These are phyloP conservation scores for Stagonosporopsis rhizophila DNA, from an alignment of 2,329 filamentous ascomycete genomes.

Conservation along the genomic window DNA sequence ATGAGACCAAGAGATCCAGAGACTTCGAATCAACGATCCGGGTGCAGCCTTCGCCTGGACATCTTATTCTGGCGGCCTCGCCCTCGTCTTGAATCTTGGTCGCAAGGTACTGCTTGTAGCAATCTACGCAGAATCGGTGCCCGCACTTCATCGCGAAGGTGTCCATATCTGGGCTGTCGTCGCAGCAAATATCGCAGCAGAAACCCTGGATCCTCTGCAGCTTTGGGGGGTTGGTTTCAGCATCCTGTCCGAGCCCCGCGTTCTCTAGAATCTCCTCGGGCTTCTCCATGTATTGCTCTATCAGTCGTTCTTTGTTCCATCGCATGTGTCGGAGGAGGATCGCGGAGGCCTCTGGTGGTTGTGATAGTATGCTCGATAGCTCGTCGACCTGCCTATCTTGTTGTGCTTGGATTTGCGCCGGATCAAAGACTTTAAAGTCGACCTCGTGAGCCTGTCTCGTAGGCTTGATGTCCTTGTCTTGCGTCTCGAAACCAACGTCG, in stretches of 20 bases:
- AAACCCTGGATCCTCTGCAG: conserved; percentile 78
- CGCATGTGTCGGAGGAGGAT: conserved; percentile 88
- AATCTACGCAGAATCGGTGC: conserved; percentile 91
- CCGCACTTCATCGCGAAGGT: conserved; percentile 95
- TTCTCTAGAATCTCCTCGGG: conserved; percentile 80
- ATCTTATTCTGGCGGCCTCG: conserved; percentile 93
- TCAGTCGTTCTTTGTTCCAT: conserved; percentile 96
- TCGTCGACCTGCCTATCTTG: conserved; percentile 88
- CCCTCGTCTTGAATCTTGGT: conserved; percentile 97
- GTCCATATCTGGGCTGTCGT: conserved; percentile 77
- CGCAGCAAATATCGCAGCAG: conserved; percentile 93
- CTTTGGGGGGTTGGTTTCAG: conserved; percentile 61
- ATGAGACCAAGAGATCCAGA: conserved; percentile 74
- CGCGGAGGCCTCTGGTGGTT: conserved; percentile 86
- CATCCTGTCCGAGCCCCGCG: conserved; percentile 74
- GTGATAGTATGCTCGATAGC: conserved; percentile 88
- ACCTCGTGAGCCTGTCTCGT: conserved; percentile 81
- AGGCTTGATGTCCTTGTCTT: conserved; percentile 76
- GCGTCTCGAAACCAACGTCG: conserved; percentile 66
- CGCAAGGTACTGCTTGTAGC: conserved; percentile 87
- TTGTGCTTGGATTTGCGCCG: conserved; percentile 80
- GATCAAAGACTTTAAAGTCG: conserved; percentile 81
- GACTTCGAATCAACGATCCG: conserved; percentile 91
- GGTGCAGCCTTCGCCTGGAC: conserved; percentile 85
- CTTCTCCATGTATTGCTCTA: conserved; percentile 95